Conservation (phyloP, 108 stramenopile genomes). For the Craspedostauros australis region DNA sequence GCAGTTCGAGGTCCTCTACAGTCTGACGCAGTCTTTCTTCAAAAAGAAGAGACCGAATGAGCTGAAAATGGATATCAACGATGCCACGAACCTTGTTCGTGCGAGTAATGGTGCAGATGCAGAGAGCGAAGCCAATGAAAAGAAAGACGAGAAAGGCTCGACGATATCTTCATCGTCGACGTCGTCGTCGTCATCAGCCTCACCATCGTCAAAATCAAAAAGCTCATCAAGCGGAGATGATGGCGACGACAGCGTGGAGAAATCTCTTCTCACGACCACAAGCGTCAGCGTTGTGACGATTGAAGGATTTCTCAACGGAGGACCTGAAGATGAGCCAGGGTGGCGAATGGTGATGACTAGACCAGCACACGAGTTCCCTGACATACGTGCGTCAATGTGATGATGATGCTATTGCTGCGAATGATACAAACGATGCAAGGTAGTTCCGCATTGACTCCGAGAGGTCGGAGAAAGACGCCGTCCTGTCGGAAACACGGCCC, state of each 20-base stretch:
- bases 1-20: slow-evolving; percentile 31
- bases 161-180: not conserved
- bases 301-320: slow-evolving; percentile 44
- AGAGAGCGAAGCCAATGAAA: not conserved
- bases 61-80: not conserved
- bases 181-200: not conserved
- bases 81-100: too few species aligned
- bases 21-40: slow-evolving; percentile 16
- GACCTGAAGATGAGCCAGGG: slow-evolving; percentile 32
- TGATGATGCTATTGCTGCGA: too few species aligned
- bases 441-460: too few species aligned
- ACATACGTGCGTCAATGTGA: too few species aligned
- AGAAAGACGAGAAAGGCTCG: not conserved
- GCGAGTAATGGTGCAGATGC: not conserved
- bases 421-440: too few species aligned
- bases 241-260: too few species aligned
- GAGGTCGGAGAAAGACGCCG: too few species aligned
- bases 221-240: not conserved
- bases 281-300: slow-evolving; percentile 37
- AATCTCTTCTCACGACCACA: slow-evolving; percentile 2
- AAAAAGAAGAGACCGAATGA: not conserved
- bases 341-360: slow-evolving; percentile 41
- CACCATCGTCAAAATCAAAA: not conserved
- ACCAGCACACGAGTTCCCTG: slow-evolving; percentile 47
- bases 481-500: too few species aligned